Base-by-base conservation (phyloP, 371 early-diverging fungal species). In the Mortierella sp. region DNA sequence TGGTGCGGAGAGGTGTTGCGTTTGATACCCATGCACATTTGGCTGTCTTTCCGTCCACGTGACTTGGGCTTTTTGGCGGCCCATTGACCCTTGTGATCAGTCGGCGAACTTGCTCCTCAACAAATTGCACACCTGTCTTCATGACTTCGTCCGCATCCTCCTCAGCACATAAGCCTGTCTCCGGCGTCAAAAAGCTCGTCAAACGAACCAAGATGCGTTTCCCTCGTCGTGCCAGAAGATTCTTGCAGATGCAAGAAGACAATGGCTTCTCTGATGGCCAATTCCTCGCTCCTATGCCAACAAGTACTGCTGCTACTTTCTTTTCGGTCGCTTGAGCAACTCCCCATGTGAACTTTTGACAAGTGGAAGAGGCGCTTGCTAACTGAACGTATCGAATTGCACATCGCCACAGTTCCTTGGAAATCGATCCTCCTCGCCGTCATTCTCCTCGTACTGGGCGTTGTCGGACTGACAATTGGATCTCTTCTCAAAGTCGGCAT, bases 401-500 rank as follows among this genome's bases (percentile, higher is more conserved):
- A n/a, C 50, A 3, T 28, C 29, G 50, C 10, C 34, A 39, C 9
- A 87, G 88, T 87, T 69, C 90, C 90, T 51, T 88, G 88, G 88
- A 89, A 82, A 47, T 87, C 90, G 5, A 89, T 89, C 54, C 63
- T 74, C 13, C 66, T 89, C n/a, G 88, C 90, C 4, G 51, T 70
- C 24, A 47, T 82, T 29, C 67, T 89, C 2, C 80, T 89, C 47
- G 24, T 81, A 9, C 29, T 82, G 9, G 88, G 90, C 22, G 76
- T 82, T 34, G 72, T 70, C 17, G 80, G 87, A 3, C 81, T 89
- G 63, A 80, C 85, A 0, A 49, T 88, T 21, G 90, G 90, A 54
- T 84, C 83, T 1, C 58, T 89, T n/a, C 85, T 89, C 49, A 83
- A 84, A 55, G 63, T 84, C 29, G 86, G 86, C 13, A 52, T 81